Percentiles rank a stretch among this genome's conserved stretches.
These are phyloP conservation scores for Oryza coarctata DNA, from an alignment of 176 grass and related monocot species.

Conservation along the genomic window DNA sequence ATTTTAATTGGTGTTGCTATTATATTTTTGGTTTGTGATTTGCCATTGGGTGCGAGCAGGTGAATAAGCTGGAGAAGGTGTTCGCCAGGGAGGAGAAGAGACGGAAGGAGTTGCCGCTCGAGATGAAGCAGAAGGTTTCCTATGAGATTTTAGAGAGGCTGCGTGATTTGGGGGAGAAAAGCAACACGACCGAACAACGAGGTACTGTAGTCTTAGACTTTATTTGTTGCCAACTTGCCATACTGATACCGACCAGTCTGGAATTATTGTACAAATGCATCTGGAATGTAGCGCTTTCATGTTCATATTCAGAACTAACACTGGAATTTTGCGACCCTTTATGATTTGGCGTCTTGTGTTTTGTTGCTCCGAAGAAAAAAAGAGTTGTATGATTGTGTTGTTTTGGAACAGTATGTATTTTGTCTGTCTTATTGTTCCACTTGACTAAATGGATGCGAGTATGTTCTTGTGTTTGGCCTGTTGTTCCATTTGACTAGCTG, in stretches of 20 bases:
- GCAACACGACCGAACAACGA: slow-evolving; percentile 45
- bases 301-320: neutral
- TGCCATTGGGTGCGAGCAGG: slow-evolving; percentile 36
- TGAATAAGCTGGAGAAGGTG: slow-evolving; percentile 49
- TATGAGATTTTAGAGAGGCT: slow-evolving; percentile 63
- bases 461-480: neutral
- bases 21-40: neutral
- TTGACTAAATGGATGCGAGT: neutral
- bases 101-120: slow-evolving; percentile 46
- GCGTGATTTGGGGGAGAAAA: slow-evolving; percentile 37
- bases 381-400: neutral
- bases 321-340: neutral
- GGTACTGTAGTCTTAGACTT: slow-evolving; percentile 28
- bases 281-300: neutral
- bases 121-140: slow-evolving; percentile 60
- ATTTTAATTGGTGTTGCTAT: neutral
- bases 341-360: neutral
- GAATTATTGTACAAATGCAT: neutral
- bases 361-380: neutral
- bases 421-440: neutral
- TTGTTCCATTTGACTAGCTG: slow-evolving; percentile 11
- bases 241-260: neutral
- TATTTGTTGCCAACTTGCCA: neutral
- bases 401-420: neutral
- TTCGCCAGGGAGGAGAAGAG: slow-evolving; percentile 51